A percentile compares a stretch with the other conserved stretches of the same genome.
Conservation (phyloP, 1,284 basidiomycete species). For the Sanguinoderma infundibulare region DNA sequence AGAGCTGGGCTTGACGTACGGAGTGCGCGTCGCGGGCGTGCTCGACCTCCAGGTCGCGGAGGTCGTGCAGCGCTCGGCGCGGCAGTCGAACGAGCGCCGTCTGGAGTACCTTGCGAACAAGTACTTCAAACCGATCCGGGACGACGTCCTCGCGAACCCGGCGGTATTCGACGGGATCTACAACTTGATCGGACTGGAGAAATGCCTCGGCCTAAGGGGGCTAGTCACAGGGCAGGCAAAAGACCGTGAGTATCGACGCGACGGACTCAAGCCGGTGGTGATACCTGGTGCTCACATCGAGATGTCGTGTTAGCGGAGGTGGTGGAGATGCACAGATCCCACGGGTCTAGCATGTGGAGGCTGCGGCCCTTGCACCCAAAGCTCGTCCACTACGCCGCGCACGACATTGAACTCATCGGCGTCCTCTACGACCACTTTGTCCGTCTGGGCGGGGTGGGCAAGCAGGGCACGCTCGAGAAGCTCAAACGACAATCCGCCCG, state of each 20-base stretch:
- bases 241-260: constrained; percentile 32
- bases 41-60: constrained; percentile 47
- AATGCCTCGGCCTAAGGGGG: neutral
- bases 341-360: constrained; percentile 40
- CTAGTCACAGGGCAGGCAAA: constrained; percentile 3
- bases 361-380: constrained; percentile 40
- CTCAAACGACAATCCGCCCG: constrained; percentile 25
- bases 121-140: constrained; percentile 3
- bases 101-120: neutral
- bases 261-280: neutral
- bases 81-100: neutral
- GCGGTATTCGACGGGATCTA: constrained; percentile 5
- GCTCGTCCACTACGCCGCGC: constrained; percentile 46
- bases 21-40: constrained; percentile 36
- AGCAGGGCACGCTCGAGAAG: neutral
- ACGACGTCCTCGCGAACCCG: constrained; percentile 1
- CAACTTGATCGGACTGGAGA: constrained; percentile 1
- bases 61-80: constrained; percentile 5
- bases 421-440: too few species aligned
- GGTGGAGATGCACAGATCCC: constrained; percentile 41
- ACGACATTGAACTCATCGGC: constrained; percentile 45
- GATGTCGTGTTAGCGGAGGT: constrained; percentile 41
- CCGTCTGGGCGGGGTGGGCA: constrained; percentile 36
- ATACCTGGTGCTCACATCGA: neutral
- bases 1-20: constrained; percentile 40